A percentile compares a stretch with the other conserved stretches of the same genome.
Conservation (phyloP, 495 filamentous ascomycete genomes). For the Daldinia grandis region DNA sequence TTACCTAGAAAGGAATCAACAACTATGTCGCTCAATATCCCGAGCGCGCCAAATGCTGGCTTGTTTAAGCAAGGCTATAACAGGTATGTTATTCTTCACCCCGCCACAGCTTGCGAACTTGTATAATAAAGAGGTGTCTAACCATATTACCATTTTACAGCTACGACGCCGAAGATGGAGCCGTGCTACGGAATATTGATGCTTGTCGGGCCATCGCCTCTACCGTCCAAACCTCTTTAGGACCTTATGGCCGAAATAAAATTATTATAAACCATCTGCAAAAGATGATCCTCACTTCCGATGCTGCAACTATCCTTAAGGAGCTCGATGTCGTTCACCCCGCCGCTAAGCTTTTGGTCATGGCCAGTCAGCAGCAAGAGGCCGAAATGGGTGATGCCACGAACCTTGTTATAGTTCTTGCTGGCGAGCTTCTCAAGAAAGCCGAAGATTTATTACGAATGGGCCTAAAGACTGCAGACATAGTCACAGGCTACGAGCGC, state of each 20-base stretch:
- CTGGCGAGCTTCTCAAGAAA: constrained; percentile 95
- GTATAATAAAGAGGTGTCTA: constrained; percentile 7
- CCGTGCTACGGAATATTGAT: constrained; percentile 98
- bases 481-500: constrained; percentile 94
- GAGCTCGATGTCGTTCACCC: constrained; percentile 99
- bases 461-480: constrained; percentile 96
- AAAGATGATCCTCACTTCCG: constrained; percentile 99
- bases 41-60: constrained; percentile 87
- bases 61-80: constrained; percentile 98
- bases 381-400: constrained; percentile 99
- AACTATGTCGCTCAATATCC: constrained; percentile 94
- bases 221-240: constrained; percentile 96
- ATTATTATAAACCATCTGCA: constrained; percentile 99
- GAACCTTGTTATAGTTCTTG: constrained; percentile 95
- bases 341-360: constrained; percentile 96
- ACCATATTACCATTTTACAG: constrained; percentile 56
- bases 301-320: constrained; percentile 95
- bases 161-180: constrained; percentile 98
- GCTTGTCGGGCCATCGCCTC: constrained; percentile 94
- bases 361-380: constrained; percentile 99
- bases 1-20: constrained; percentile 15
- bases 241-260: constrained; percentile 98
- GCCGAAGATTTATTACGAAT: constrained; percentile 94
- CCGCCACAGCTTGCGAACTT: constrained; percentile 26
- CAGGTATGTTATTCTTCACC: constrained; percentile 69